phyloP scores from a whole-genome alignment of 257 asterid species.

The Apocynum venetum region DNA sequence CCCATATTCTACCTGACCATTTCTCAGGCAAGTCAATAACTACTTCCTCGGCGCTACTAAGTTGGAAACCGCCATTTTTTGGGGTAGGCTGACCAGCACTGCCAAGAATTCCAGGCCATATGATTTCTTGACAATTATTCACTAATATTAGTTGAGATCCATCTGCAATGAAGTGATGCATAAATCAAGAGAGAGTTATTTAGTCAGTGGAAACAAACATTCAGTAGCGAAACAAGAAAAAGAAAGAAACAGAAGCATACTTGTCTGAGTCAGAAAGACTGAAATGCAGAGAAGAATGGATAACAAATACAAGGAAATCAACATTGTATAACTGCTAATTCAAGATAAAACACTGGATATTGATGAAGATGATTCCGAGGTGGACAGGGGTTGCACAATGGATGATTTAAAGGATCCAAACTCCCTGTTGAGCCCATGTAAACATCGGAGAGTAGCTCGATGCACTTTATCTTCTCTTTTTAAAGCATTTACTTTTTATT shows the following conservation, averaged over 20 bases:
- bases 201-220: neutral
- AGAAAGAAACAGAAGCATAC: slow-evolving; percentile 22
- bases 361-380: neutral
- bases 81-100: slow-evolving; percentile 64
- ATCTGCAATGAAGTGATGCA: slow-evolving; percentile 42
- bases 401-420: slow-evolving; percentile 24
- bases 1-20: slow-evolving; percentile 97
- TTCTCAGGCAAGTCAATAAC: slow-evolving; percentile 61
- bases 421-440: neutral
- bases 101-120: slow-evolving; percentile 90
- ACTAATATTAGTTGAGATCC: slow-evolving; percentile 74
- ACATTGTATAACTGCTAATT: slow-evolving; percentile 28
- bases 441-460: slow-evolving; percentile 8
- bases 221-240: neutral
- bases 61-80: slow-evolving; percentile 66
- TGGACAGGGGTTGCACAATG: neutral
- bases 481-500: slow-evolving; percentile 17
- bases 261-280: slow-evolving; percentile 34
- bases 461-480: slow-evolving; percentile 20
- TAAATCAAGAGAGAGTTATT: neutral
- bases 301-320: slow-evolving; percentile 15
- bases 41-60: slow-evolving; percentile 53
- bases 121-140: slow-evolving; percentile 76
- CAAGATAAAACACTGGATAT: neutral
- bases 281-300: slow-evolving; percentile 29